These are phyloP conservation scores for Dryadomyces quercivorus DNA, from an alignment of 2,329 filamentous ascomycete genomes.

Conservation along the genomic window DNA sequence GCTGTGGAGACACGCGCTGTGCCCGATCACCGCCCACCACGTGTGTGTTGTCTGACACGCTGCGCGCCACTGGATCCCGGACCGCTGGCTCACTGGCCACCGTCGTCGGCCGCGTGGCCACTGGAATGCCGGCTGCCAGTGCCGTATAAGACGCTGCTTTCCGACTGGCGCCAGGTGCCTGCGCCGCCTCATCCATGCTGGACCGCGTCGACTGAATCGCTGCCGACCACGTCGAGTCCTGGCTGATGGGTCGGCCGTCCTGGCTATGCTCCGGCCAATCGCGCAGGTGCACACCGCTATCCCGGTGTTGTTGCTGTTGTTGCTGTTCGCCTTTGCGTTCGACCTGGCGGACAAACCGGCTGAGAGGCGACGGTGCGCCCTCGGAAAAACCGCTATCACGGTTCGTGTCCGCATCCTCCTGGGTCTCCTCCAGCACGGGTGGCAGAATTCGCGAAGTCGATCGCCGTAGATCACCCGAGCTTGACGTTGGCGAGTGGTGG, in stretches of 20 bases:
- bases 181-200: background rate
- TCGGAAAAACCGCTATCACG: constrained; percentile 37
- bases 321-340: constrained; percentile 10
- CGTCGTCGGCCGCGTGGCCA: background rate
- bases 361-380: constrained; percentile 29
- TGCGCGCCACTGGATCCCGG: constrained; percentile 3
- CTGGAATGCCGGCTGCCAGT: constrained; percentile 8
- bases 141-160: constrained; percentile 10
- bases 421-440: constrained; percentile 39
- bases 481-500: constrained; percentile 2
- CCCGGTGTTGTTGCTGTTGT: constrained; percentile 23
- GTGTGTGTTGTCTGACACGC: constrained; percentile 9
- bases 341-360: constrained; percentile 11
- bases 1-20: constrained; percentile 4
- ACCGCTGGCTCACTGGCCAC: no score
- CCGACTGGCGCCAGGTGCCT: background rate
- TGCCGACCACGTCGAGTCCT: background rate
- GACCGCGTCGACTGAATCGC: background rate
- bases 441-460: constrained; percentile 28
- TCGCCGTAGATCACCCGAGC: constrained; percentile 8
- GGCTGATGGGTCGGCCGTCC: background rate
- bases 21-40: background rate
- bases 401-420: constrained; percentile 25
- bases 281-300: constrained; percentile 45
- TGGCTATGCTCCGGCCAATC: constrained; percentile 17